Conservation (phyloP, 2,329 filamentous ascomycete species). For the Tolypocladium album region DNA sequence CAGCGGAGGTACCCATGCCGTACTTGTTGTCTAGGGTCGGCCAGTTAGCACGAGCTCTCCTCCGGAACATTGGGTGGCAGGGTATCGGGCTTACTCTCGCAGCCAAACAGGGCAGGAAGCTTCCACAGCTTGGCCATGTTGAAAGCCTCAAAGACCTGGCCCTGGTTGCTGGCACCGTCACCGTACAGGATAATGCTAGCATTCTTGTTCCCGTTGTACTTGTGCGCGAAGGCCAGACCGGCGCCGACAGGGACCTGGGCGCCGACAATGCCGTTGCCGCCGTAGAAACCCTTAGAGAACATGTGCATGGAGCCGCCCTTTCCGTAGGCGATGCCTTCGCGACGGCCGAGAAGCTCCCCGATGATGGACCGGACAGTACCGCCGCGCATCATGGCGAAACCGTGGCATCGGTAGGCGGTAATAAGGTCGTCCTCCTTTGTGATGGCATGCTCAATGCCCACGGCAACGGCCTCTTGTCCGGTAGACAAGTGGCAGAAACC, state of each 20-base stretch:
- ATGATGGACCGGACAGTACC: conserved; percentile 86
- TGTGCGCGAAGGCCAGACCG: conserved; percentile 91
- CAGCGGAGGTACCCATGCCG: conserved; percentile 96
- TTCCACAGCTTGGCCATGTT: conserved; percentile 99
- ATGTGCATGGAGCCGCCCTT: conserved; percentile 99
- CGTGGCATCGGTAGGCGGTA: conserved; percentile 98
- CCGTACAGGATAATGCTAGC: conserved; percentile 87
- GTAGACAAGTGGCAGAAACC: conserved; percentile 99
- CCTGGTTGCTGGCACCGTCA: conserved; percentile 97
- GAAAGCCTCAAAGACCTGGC: conserved; percentile 98
- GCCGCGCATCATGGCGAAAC: conserved; percentile 94
- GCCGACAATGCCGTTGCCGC: conserved; percentile 97
- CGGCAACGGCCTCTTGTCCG: conserved; percentile 93
- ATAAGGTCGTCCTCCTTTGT: conserved; percentile 88
- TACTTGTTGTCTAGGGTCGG: conserved; percentile 89
- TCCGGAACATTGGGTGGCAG: not conserved
- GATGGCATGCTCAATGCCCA: conserved; percentile 94
- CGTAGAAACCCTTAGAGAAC: conserved; percentile 97
- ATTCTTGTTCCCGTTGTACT: conserved; percentile 83
- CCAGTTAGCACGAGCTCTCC: conserved; percentile 2
- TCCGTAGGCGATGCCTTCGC: conserved; percentile 94
- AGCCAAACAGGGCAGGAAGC: conserved; percentile 88
- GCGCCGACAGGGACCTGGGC: conserved; percentile 96
- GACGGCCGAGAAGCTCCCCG: conserved; percentile 86
- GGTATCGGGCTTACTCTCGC: conserved; percentile 67